Percentiles rank a stretch among this genome's conserved stretches.
phyloP scores from a whole-genome alignment of 2,329 filamentous ascomycete species.

The Paecilomyces sp. region DNA sequence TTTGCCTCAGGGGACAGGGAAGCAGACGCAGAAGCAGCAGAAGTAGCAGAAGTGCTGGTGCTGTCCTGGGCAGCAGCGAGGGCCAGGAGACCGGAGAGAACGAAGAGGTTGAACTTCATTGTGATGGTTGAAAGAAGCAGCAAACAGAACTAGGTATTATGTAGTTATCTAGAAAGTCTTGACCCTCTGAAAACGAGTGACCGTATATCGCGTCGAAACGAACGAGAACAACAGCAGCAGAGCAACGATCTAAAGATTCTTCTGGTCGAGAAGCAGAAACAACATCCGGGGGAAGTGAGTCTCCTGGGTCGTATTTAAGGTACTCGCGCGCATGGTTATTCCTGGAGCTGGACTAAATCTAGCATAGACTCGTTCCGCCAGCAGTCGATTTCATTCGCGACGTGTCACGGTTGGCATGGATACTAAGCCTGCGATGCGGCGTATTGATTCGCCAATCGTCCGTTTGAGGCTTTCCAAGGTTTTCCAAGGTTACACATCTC shows the following conservation, averaged over 20 bases:
- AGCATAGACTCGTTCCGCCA: not conserved
- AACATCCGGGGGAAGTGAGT: not conserved
- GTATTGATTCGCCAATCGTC: not conserved
- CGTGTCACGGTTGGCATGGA: not conserved
- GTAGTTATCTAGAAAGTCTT: not conserved
- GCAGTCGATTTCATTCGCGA: not conserved
- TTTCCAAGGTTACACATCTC: not conserved
- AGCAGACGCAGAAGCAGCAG: slow-evolving; percentile 18
- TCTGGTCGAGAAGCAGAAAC: not conserved
- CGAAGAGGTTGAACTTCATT: slow-evolving; percentile 38
- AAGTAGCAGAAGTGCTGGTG: slow-evolving; percentile 16
- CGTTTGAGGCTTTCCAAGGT: not conserved
- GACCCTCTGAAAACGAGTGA: not conserved
- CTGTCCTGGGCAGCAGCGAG: slow-evolving; percentile 36
- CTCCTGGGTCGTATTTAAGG: not conserved
- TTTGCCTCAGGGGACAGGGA: slow-evolving; percentile 25
- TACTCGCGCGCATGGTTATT: not conserved
- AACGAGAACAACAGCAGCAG: not conserved
- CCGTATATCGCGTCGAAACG: not conserved
- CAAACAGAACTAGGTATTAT: not conserved
- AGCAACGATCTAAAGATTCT: not conserved
- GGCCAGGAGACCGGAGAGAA: slow-evolving; percentile 39
- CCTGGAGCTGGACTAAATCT: not conserved
- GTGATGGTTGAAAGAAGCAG: slow-evolving; percentile 7
- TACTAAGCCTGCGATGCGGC: not conserved